phyloP scores from a whole-genome alignment of 805 yeast genomes.

The Geotrichum ghanense region DNA sequence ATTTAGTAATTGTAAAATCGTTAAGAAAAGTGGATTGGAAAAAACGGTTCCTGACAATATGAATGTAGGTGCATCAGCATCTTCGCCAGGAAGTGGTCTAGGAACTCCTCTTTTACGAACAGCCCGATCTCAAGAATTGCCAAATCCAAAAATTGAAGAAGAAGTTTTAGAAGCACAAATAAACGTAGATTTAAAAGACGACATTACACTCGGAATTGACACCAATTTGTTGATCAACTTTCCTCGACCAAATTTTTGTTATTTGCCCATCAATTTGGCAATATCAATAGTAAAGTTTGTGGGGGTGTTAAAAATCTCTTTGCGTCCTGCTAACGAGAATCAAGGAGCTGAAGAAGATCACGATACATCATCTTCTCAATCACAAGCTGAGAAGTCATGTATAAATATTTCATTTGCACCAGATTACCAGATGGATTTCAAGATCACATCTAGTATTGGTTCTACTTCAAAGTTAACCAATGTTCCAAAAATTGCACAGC shows the following conservation, averaged over 20 bases:
- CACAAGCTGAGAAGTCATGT: conserved; percentile 34
- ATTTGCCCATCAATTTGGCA: conserved; percentile 70
- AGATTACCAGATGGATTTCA: conserved; percentile 80
- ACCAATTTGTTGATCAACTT: conserved; percentile 69
- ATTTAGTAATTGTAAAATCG: conserved; percentile 84
- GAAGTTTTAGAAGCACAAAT: conserved; percentile 69
- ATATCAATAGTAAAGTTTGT: conserved; percentile 87
- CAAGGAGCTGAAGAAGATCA: conserved; percentile 27
- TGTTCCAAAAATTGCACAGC: conserved; percentile 79
- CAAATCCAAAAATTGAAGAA: conserved; percentile 39
- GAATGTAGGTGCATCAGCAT: neutral
- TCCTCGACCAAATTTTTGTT: conserved; percentile 76
- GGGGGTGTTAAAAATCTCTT: conserved; percentile 73
- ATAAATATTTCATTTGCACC: conserved; percentile 85
- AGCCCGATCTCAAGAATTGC: conserved; percentile 22
- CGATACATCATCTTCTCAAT: neutral
- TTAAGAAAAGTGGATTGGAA: conserved; percentile 13
- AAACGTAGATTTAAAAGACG: conserved; percentile 81
- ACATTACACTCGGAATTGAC: conserved; percentile 75
- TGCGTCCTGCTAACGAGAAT: conserved; percentile 13
- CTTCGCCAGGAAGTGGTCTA: neutral
- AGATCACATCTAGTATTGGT: conserved; percentile 81
- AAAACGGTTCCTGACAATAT: neutral
- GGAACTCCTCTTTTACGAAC: neutral
- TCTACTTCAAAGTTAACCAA: conserved; percentile 86